These are phyloP conservation scores for Mucor irregularis DNA, from an alignment of 371 early-diverging fungal genomes.

Conservation along the genomic window DNA sequence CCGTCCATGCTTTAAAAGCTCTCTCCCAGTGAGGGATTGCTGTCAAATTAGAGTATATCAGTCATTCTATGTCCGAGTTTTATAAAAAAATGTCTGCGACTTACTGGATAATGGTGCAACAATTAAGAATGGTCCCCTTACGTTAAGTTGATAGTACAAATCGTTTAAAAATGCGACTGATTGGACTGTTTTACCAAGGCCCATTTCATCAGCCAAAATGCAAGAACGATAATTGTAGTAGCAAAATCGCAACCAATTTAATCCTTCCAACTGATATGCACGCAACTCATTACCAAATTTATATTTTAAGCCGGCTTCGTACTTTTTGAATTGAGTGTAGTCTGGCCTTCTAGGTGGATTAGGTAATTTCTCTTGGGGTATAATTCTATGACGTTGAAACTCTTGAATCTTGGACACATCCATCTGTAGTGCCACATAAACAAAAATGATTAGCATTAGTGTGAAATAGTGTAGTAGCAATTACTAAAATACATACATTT, in stretches of 20 bases:
- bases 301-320: conserved; percentile 44
- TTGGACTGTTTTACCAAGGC: conserved; percentile 78
- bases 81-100: background rate
- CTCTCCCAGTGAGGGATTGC: conserved; percentile 76
- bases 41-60: background rate
- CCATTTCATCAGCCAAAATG: conserved; percentile 89
- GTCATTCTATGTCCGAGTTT: background rate
- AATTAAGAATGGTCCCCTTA: conserved; percentile 68
- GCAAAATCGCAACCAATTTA: conserved; percentile 74
- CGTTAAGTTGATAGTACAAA: conserved; percentile 55
- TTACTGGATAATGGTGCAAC: conserved; percentile 70
- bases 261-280: conserved; percentile 67
- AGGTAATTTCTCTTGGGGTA: conserved; percentile 44
- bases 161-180: conserved; percentile 69
- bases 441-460: no score
- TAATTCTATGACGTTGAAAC: conserved; percentile 38
- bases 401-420: conserved; percentile 61
- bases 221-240: conserved; percentile 61
- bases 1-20: conserved; percentile 78
- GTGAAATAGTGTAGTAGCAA: no score
- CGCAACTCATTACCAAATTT: conserved; percentile 72
- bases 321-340: conserved; percentile 54
- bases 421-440: conserved; percentile 62
- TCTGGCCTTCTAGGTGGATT: conserved; percentile 50
- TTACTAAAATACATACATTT: no score